These are phyloP conservation scores for Globisporangium alternatum DNA, from an alignment of 352 stramenopile genomes.

Conservation along the genomic window DNA sequence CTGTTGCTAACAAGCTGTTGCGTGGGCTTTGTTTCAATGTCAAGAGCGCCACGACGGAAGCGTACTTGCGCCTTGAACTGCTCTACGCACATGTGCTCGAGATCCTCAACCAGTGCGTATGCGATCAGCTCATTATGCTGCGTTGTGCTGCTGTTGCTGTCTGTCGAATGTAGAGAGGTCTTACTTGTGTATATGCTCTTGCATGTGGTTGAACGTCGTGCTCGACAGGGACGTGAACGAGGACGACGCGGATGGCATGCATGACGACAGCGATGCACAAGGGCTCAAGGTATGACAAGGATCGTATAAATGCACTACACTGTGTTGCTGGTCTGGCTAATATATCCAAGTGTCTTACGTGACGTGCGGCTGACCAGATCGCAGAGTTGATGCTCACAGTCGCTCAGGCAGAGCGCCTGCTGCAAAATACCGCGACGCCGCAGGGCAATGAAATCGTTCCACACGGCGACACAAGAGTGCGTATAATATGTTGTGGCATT, in stretches of 20 bases:
- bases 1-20: neutral
- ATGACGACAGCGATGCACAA: slow-evolving; percentile 11
- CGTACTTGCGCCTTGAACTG: slow-evolving; percentile 33
- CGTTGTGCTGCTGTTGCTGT: neutral
- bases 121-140: neutral
- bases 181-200: neutral
- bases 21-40: neutral
- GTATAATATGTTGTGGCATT: neutral
- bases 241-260: neutral
- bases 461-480: slow-evolving; percentile 1
- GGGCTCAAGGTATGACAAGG: slow-evolving; percentile 14
- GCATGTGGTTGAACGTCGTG: neutral
- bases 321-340: neutral
- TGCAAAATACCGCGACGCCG: slow-evolving; percentile 8
- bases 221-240: neutral
- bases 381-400: slow-evolving; percentile 32
- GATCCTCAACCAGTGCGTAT: slow-evolving; percentile 23
- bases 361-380: neutral
- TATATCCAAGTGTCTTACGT: too few species aligned
- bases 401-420: slow-evolving; percentile 28
- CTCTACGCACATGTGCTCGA: slow-evolving; percentile 29
- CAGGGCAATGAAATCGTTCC: slow-evolving; percentile 3
- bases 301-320: neutral
- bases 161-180: neutral
- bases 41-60: slow-evolving; percentile 22